Conservation (phyloP, 2,329 filamentous ascomycete genomes). For the Cladosporium sp. region DNA sequence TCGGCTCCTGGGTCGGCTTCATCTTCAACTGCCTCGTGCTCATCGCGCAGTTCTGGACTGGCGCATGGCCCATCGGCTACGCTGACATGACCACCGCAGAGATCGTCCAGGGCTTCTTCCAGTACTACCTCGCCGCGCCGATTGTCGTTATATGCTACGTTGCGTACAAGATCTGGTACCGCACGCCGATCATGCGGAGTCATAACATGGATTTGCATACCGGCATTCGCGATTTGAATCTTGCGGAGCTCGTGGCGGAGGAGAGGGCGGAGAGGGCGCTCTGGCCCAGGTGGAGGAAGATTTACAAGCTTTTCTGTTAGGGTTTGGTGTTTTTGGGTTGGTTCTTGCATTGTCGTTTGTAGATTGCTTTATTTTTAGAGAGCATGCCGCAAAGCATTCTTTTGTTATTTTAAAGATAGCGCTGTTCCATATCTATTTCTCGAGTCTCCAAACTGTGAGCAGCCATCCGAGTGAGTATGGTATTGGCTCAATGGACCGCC, state of each 20-base stretch:
- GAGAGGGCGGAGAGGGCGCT: constrained; percentile 67
- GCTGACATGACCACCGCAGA: constrained; percentile 14
- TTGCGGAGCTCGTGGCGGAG: constrained; percentile 72
- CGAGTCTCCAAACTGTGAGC: too few species aligned
- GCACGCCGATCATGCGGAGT: constrained; percentile 52
- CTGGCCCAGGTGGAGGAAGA: constrained; percentile 47
- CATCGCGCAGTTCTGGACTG: constrained; percentile 40
- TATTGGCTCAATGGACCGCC: too few species aligned
- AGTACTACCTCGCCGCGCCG: constrained; percentile 31
- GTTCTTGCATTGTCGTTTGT: too few species aligned
- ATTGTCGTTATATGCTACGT: constrained; percentile 32
- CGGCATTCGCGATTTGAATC: constrained; percentile 78
- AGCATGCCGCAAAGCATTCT: not conserved
- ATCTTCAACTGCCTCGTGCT: constrained; percentile 48
- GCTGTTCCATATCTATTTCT: too few species aligned
- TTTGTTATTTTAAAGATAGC: too few species aligned
- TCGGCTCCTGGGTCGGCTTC: constrained; percentile 61
- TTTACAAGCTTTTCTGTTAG: constrained; percentile 47
- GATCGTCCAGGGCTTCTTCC: constrained; percentile 26
- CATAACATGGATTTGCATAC: constrained; percentile 83
- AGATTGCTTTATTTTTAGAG: too few species aligned
- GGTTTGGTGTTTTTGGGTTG: too few species aligned
- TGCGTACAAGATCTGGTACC: constrained; percentile 28
- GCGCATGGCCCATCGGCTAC: constrained; percentile 22
- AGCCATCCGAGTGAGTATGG: too few species aligned